A percentile compares a stretch with the other conserved stretches of the same genome.
Conservation (phyloP, 139 green algal species). For the Chlorella sp. region DNA sequence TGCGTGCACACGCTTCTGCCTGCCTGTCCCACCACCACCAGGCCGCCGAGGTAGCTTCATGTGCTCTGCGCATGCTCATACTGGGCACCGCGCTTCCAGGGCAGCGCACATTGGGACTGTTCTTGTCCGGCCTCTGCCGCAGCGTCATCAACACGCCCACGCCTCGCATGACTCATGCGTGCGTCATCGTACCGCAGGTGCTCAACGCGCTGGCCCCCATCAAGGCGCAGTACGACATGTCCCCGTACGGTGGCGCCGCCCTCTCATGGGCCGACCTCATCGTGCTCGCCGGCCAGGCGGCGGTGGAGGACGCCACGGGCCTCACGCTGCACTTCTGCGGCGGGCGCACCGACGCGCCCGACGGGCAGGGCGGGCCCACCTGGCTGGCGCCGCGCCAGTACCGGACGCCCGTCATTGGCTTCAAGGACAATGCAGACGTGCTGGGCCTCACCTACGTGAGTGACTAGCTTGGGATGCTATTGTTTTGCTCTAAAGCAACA, state of each 20-base stretch:
- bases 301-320: slow-evolving; percentile 10
- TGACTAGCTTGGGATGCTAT: too few relatives aligned
- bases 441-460: slow-evolving; percentile 23
- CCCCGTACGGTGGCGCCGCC: not conserved
- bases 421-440: slow-evolving; percentile 16
- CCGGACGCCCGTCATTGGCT: not conserved
- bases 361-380: not conserved
- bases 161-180: not conserved
- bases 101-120: too few relatives aligned
- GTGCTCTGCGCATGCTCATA: too few relatives aligned
- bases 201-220: slow-evolving; percentile 13
- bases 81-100: too few relatives aligned
- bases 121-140: too few relatives aligned
- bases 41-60: too few relatives aligned
- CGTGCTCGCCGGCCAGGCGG: slow-evolving; percentile 27
- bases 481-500: too few relatives aligned
- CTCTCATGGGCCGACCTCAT: slow-evolving; percentile 38
- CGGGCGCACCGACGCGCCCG: slow-evolving; percentile 21
- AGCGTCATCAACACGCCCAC: too few relatives aligned
- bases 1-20: too few relatives aligned
- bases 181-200: not conserved
- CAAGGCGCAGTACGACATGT: slow-evolving; percentile 19
- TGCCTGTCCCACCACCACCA: too few relatives aligned
- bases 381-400: slow-evolving; percentile 17
- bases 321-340: slow-evolving; percentile 21